Percentiles rank a stretch among this genome's conserved stretches.
These are phyloP conservation scores for Xylaria curta DNA, from an alignment of 495 filamentous ascomycete genomes.

Conservation along the genomic window DNA sequence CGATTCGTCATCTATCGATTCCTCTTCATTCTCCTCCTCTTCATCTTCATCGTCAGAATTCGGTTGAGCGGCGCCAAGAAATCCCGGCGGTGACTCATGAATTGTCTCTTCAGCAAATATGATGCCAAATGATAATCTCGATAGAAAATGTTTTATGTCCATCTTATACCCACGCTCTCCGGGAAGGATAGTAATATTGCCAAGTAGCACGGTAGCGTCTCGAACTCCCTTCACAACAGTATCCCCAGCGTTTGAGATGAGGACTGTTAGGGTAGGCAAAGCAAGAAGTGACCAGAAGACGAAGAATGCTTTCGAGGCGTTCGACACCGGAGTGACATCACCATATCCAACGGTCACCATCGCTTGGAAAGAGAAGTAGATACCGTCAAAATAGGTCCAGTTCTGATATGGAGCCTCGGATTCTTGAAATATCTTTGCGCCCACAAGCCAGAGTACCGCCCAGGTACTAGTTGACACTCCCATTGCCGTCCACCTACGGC, in stretches of 20 bases:
- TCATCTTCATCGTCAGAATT: constrained; percentile 29
- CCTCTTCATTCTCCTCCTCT: constrained; percentile 6
- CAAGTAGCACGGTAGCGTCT: constrained; percentile 72
- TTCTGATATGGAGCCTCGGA: constrained; percentile 51
- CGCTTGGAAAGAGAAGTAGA: constrained; percentile 83
- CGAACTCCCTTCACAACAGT: constrained; percentile 74
- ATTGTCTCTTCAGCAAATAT: constrained; percentile 43
- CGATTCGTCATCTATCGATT: constrained; percentile 26
- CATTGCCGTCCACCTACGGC: constrained; percentile 73
- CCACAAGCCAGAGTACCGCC: constrained; percentile 78
- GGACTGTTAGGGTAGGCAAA: constrained; percentile 79
- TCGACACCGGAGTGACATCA: constrained; percentile 72
- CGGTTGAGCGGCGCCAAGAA: constrained; percentile 48
- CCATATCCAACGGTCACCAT: constrained; percentile 89
- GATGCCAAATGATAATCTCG: constrained; percentile 45
- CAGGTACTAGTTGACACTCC: constrained; percentile 67
- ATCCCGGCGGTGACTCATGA: constrained; percentile 46
- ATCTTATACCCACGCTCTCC: constrained; percentile 62
- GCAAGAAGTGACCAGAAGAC: constrained; percentile 90
- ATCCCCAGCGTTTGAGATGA: constrained; percentile 84
- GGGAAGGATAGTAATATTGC: constrained; percentile 77
- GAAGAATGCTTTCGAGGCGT: constrained; percentile 79
- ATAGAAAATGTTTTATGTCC: constrained; percentile 45
- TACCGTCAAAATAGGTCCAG: constrained; percentile 80
- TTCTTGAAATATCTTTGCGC: constrained; percentile 72